These are phyloP conservation scores for Daedaleopsis nitida DNA, from an alignment of 768 basidiomycete genomes.

Conservation along the genomic window DNA sequence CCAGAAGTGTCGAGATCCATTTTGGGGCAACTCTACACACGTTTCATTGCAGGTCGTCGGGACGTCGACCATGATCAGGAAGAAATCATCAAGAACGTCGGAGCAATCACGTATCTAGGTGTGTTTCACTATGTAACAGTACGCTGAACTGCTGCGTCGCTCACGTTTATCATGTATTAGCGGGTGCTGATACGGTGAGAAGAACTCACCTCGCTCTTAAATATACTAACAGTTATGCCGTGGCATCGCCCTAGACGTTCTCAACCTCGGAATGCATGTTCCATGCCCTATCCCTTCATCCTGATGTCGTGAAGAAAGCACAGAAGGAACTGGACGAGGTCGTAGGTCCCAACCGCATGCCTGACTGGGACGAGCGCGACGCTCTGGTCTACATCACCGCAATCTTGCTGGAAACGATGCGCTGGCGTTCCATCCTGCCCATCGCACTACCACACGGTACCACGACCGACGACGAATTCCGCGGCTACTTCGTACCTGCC, in stretches of 20 bases:
- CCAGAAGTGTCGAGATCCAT: neutral
- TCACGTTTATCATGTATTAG: neutral
- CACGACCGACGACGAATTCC: slow-evolving; percentile 8
- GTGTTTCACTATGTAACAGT: neutral
- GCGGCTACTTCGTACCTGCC: slow-evolving; percentile 26
- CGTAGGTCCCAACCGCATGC: slow-evolving; percentile 55
- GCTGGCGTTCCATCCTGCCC: slow-evolving; percentile 52
- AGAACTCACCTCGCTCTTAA: neutral
- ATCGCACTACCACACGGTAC: slow-evolving; percentile 24
- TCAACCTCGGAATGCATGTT: slow-evolving; percentile 15
- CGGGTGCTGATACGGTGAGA: slow-evolving; percentile 1
- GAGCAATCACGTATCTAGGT: neutral
- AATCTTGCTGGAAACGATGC: slow-evolving; percentile 48
- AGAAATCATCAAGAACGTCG: neutral
- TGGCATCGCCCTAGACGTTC: slow-evolving; percentile 18
- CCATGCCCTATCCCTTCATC: slow-evolving; percentile 10
- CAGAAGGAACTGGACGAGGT: slow-evolving; percentile 64
- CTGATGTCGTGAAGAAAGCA: slow-evolving; percentile 41
- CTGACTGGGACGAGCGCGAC: slow-evolving; percentile 51
- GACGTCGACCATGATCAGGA: neutral
- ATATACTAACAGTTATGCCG: too few species aligned
- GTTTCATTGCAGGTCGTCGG: too few species aligned
- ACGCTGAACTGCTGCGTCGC: too few species aligned
- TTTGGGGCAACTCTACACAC: neutral
- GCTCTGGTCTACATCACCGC: slow-evolving; percentile 35